Conservation (phyloP, 768 basidiomycete species). For the Rossbeevera mucosa region DNA sequence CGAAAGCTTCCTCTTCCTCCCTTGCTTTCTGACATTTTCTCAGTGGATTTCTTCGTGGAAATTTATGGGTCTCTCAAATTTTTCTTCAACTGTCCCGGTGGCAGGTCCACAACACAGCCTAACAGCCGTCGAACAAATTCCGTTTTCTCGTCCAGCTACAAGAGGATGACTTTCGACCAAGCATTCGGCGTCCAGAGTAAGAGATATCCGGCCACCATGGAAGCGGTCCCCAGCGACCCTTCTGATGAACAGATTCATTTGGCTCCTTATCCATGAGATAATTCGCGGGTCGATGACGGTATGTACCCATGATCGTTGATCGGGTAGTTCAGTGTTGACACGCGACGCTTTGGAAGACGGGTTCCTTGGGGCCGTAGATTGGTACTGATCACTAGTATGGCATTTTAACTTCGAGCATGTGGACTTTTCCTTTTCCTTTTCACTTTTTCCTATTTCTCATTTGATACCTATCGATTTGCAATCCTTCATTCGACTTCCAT, state of each 20-base stretch:
- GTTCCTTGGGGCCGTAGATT: background rate
- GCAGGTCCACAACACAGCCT: slow-evolving; percentile 28
- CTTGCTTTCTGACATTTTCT: slow-evolving; percentile 4
- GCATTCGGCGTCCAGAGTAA: slow-evolving; percentile 35
- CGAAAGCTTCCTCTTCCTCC: slow-evolving; percentile 12
- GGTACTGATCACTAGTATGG: background rate
- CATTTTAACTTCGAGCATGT: background rate
- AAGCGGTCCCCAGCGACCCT: slow-evolving; percentile 4
- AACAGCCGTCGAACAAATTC: slow-evolving; percentile 11
- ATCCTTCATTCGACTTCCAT: background rate
- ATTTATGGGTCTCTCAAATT: slow-evolving; percentile 59
- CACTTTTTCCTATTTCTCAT: background rate
- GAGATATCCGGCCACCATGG: slow-evolving; percentile 13
- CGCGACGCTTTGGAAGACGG: background rate
- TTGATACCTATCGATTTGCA: background rate
- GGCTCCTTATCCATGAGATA: slow-evolving; percentile 33
- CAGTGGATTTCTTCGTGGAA: slow-evolving; percentile 66
- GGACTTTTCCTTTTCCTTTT: background rate
- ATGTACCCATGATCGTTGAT: background rate
- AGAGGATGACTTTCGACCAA: slow-evolving; percentile 34
- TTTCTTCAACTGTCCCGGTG: slow-evolving; percentile 43
- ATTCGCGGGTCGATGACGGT: slow-evolving; percentile 8
- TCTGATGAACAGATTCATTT: slow-evolving; percentile 38
- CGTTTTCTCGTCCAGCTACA: slow-evolving; percentile 21
- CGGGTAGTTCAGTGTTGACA: background rate